A percentile compares a stretch with the other conserved stretches of the same genome.
These are phyloP conservation scores for Umbelopsis isabellina DNA, from an alignment of 192 early-diverging fungal species.

Conservation along the genomic window DNA sequence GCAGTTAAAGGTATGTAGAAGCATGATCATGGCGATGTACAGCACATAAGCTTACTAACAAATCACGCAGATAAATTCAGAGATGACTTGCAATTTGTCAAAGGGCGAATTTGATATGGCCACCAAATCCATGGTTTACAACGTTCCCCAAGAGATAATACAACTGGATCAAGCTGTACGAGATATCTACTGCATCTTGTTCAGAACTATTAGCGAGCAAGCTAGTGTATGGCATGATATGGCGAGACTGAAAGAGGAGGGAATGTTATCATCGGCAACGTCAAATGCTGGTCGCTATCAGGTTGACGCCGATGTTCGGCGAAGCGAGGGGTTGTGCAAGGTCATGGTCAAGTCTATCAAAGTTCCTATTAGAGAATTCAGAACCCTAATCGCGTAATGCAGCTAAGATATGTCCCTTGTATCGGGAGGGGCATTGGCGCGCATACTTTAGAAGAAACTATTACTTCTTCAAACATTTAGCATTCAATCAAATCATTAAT, in stretches of 20 bases:
- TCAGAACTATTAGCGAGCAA: constrained; percentile 2
- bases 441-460: too few species aligned
- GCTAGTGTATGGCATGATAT: constrained; percentile 15
- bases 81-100: background rate
- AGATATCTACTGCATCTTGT: constrained; percentile 12
- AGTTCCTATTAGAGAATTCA: constrained; percentile 16
- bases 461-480: too few species aligned
- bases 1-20: constrained; percentile 13
- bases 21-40: background rate
- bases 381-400: constrained; percentile 4
- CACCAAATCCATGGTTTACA: constrained; percentile 15
- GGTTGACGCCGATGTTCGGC: background rate
- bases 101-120: constrained; percentile 12
- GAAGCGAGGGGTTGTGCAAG: background rate
- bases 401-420: background rate
- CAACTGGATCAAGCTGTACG: constrained; percentile 14
- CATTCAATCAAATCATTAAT: background rate
- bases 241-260: constrained; percentile 8
- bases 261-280: background rate
- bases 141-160: constrained; percentile 5
- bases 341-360: constrained; percentile 14
- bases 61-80: background rate
- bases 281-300: constrained; percentile 9
- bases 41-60: background rate
- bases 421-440: too few species aligned